Evolutionary conservation across 2,329 filamentous ascomycete genomes (phyloP), one percentile per base, ranked within the genome.

Genomic region (Ambrosiella cleistominuta): DNA sequence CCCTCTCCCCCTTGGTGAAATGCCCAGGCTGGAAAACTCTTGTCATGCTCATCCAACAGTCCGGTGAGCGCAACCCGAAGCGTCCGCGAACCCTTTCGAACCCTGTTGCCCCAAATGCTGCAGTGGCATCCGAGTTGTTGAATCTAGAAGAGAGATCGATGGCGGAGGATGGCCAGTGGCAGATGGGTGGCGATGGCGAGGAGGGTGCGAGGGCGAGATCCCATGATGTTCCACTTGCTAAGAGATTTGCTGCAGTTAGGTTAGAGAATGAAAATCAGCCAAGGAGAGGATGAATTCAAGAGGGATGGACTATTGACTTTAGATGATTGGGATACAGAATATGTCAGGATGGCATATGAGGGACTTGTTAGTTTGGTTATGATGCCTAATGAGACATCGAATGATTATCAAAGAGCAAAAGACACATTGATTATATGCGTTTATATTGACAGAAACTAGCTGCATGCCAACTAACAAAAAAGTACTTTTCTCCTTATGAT

Each of bases 41-140:
- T 67, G 79, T 91, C 72, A 85, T 86, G 70, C 95, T 98, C 70
- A 80, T 97, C 74, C 82, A 93, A 82, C 86, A 89, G 81, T 89
- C 88, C 79, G 88, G 90, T 95, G 90, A 95, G 86, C 85, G 85
- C 81, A 81, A 85, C 80, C 83, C 83, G 71, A 94, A 93, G 78
- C 86, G 81, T 68, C 71, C 68, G 68, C 73, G 59, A 39, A 57
- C 61, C 57, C 58, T 58, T 54, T 62, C 59, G 50, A 49, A 38
- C 38, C 58, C 50, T 27, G 37, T 51, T 54, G 27, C 27, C 27
- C 27, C 27, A 27, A 27, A 27, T 27, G 27, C 27, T 5, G 27
- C 27, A 5, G 27, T 5, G 27, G 27, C 27, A 27, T 27, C 27
- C 4, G 27, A 27, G 3, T 27, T 27, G 27, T 27, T 3, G 27